A percentile compares a stretch with the other conserved stretches of the same genome.
Conservation (phyloP, 2,329 filamentous ascomycete species). For the Aspergillus puulaauensis region DNA sequence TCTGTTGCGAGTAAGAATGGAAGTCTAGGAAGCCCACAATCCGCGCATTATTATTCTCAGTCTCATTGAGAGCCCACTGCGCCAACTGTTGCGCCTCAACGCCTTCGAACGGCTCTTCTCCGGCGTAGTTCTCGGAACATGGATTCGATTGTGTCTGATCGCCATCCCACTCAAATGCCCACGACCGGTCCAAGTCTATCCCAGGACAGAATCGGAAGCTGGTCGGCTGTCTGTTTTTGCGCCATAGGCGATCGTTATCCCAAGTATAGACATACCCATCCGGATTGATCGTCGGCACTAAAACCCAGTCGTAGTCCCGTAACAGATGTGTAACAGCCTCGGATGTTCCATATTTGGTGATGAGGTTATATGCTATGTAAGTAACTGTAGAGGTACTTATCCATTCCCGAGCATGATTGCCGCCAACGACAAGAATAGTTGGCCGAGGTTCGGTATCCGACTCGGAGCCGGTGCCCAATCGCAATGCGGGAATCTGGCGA, state of each 20-base stretch:
- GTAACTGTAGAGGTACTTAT: constrained; percentile 89
- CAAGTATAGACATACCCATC: constrained; percentile 95
- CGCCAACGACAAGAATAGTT: constrained; percentile 79
- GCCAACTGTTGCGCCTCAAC: constrained; percentile 74
- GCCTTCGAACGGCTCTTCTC: constrained; percentile 78
- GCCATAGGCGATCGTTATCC: constrained; percentile 88
- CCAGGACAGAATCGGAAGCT: constrained; percentile 80
- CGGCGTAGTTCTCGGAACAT: constrained; percentile 88
- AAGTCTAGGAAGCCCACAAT: constrained; percentile 88
- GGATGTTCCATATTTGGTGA: constrained; percentile 77
- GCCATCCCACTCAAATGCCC: constrained; percentile 80
- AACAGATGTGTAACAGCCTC: constrained; percentile 72
- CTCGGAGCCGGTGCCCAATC: constrained; percentile 63
- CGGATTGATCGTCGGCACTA: constrained; percentile 86
- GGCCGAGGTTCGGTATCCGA: constrained; percentile 58
- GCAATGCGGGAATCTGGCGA: constrained; percentile 78
- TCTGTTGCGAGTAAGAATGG: constrained; percentile 93
- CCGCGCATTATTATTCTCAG: constrained; percentile 65
- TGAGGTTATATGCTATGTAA: constrained; percentile 84
- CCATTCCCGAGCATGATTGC: constrained; percentile 94
- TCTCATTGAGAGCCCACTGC: constrained; percentile 80
- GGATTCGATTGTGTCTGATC: constrained; percentile 68
- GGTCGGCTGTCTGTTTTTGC: constrained; percentile 84
- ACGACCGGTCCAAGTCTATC: constrained; percentile 84
- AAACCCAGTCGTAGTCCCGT: constrained; percentile 80